These are phyloP conservation scores for Cercospora sesami DNA, from an alignment of 2,329 filamentous ascomycete species.

Conservation along the genomic window DNA sequence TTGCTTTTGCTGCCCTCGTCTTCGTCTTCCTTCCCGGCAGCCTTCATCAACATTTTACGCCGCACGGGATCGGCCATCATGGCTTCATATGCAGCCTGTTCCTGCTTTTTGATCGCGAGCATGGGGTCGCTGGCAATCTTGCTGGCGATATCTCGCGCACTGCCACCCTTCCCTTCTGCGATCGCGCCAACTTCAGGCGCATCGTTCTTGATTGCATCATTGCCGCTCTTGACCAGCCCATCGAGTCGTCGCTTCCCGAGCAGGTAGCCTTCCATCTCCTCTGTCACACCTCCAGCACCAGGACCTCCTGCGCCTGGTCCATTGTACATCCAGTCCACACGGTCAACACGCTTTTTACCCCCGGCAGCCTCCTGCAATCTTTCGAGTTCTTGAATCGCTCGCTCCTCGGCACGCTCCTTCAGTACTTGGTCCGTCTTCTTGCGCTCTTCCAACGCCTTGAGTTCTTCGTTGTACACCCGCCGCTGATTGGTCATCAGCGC, in stretches of 20 bases:
- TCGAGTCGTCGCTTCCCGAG: conserved; percentile 92
- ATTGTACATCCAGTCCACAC: conserved; percentile 98
- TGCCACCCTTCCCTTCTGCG: conserved; percentile 66
- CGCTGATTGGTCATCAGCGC: conserved; percentile 86
- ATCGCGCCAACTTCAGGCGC: conserved; percentile 54
- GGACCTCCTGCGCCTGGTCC: conserved; percentile 75
- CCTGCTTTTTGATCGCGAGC: conserved; percentile 87
- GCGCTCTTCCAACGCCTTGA: conserved; percentile 89
- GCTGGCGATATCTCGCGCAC: conserved; percentile 72
- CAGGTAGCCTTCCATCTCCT: conserved; percentile 92
- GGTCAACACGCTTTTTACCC: conserved; percentile 73
- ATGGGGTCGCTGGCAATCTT: conserved; percentile 92
- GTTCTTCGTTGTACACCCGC: conserved; percentile 86
- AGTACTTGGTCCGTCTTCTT: conserved; percentile 89
- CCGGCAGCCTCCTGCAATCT: conserved; percentile 85
- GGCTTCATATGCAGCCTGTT: conserved; percentile 55
- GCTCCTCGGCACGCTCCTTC: conserved; percentile 91
- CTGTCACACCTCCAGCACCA: conserved; percentile 64
- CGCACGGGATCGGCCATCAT: conserved; percentile 77
- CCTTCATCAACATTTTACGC: conserved; percentile 65
- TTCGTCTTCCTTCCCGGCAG: conserved; percentile 37
- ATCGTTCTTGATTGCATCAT: conserved; percentile 75
- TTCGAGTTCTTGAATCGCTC: conserved; percentile 87
- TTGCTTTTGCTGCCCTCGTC: conserved; percentile 33
- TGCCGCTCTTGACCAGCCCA: conserved; percentile 77